Evolutionary conservation across 2,329 filamentous ascomycete genomes (phyloP).

Genomic region (Aschersonia sp.): DNA sequence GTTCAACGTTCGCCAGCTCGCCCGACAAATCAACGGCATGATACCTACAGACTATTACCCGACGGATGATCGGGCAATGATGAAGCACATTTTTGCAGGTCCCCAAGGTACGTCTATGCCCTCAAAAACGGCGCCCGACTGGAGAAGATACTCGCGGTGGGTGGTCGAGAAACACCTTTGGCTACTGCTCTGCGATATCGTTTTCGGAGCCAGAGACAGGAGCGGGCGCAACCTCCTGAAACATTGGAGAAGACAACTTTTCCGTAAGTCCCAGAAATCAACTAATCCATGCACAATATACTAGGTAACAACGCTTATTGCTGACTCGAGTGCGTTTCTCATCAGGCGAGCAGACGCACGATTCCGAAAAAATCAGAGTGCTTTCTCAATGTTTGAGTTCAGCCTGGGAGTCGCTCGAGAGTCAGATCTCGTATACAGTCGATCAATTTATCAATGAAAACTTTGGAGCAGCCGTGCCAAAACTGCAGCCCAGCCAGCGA

Average conservation of each 20-base stretch:
- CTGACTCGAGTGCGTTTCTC: too few species aligned
- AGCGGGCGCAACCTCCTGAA: background rate
- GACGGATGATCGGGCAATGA: background rate
- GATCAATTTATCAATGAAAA: too few species aligned
- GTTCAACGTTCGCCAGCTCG: slow-evolving; percentile 6
- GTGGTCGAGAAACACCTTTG: background rate
- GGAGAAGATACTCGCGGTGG: background rate
- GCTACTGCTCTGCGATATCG: background rate
- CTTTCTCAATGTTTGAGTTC: too few species aligned
- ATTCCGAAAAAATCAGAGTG: too few species aligned
- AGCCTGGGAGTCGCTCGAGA: too few species aligned
- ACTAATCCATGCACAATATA: too few species aligned
- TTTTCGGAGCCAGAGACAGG: background rate
- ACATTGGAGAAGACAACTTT: too few species aligned
- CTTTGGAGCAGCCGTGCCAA: background rate
- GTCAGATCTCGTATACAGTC: too few species aligned
- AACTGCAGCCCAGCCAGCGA: background rate
- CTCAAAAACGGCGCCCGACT: background rate
- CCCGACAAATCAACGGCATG: background rate
- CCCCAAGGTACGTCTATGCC: background rate
- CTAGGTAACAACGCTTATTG: too few species aligned
- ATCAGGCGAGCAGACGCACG: too few species aligned
- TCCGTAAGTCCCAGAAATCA: too few species aligned
- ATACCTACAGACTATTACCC: background rate
- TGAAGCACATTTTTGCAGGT: background rate